These are phyloP conservation scores for Cercospora zeae-maydis DNA, from an alignment of 2,329 filamentous ascomycete species.

Conservation along the genomic window DNA sequence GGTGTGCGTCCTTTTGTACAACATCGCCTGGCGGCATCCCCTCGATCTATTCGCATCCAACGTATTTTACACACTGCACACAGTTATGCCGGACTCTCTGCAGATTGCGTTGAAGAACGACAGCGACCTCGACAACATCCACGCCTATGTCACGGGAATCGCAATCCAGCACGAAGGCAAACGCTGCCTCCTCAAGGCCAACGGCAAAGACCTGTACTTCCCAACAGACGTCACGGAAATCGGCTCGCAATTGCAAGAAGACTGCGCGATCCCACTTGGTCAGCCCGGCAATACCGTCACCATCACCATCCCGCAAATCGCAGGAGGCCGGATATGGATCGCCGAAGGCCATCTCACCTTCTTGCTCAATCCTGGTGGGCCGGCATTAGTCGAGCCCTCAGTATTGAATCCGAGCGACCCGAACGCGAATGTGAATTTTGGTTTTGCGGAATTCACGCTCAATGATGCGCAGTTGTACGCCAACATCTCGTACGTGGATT, in stretches of 20 bases:
- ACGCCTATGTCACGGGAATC: constrained; percentile 39
- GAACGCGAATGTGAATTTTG: constrained; percentile 46
- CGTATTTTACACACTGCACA: neutral
- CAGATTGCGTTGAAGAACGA: constrained; percentile 38
- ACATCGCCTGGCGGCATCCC: neutral
- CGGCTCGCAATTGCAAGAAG: constrained; percentile 34
- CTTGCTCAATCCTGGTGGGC: constrained; percentile 38
- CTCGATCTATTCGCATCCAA: neutral
- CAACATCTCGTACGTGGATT: constrained; percentile 43
- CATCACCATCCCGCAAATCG: constrained; percentile 37
- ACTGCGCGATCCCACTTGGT: constrained; percentile 39
- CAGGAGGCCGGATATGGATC: constrained; percentile 41
- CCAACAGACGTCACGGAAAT: constrained; percentile 33
- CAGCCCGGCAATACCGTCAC: constrained; percentile 33
- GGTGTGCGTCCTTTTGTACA: neutral
- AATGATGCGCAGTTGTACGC: constrained; percentile 48
- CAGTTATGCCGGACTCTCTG: constrained; percentile 35
- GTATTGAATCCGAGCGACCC: constrained; percentile 42
- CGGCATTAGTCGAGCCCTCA: constrained; percentile 37
- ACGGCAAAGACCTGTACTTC: constrained; percentile 38
- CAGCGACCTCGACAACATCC: constrained; percentile 32
- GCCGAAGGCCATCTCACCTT: constrained; percentile 37
- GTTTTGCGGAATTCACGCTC: constrained; percentile 49
- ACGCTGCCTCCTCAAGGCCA: constrained; percentile 35
- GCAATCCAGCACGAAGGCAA: constrained; percentile 36